Evolutionary conservation across 805 yeast species (phyloP), one percentile per base, ranked within the genome.

Genomic region (Komagataella phaffii): DNA sequence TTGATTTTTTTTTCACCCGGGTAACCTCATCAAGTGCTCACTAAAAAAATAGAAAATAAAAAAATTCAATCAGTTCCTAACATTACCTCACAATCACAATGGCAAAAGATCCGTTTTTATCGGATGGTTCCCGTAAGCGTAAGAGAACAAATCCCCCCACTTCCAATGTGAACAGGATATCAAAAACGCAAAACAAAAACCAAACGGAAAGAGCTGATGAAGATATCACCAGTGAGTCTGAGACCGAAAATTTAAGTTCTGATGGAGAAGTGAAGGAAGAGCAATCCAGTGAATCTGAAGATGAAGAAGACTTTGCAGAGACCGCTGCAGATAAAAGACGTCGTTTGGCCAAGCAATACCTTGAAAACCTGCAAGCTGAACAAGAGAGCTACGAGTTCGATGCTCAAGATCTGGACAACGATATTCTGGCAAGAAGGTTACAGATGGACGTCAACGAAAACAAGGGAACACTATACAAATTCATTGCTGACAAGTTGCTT

Each of bases 241-340:
- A 74, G 14, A 67, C 74, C 24, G 84, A 74, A 40, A 77, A 70
- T 21, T 77, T 70, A 45, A 73, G 70, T 44, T 74, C 70, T 12
- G 71, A 69, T 1, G 58, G 55, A 24, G 66, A 60, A 10, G 62
- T 50, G 4, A 65, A 56, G 1, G 70, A 62, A 8, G 70, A 58
- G 3, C 63, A 59, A 8, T 68, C 64, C 7, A 72, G 66, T 19
- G 76, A 71, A 45, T 79, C 76, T 14, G 80, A 85, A 12, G 91
- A 84, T 36, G 93, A 83, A 57, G 95, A 84, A 58, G 21, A 24
- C 17, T 79, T 71, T 14, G 75, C 73, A 17, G 98, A 91, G 66
- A 79, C 80, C 49, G 95, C 90, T 7, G 95, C 96, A 0, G 99
- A 93, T 61, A 89, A 88, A 67, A 80, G 99, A 67, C 79, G 99